Percentiles rank a stretch among this genome's conserved stretches.
These are phyloP conservation scores for Zea luxurians DNA, from an alignment of 176 grass and related monocot genomes.

Conservation along the genomic window DNA sequence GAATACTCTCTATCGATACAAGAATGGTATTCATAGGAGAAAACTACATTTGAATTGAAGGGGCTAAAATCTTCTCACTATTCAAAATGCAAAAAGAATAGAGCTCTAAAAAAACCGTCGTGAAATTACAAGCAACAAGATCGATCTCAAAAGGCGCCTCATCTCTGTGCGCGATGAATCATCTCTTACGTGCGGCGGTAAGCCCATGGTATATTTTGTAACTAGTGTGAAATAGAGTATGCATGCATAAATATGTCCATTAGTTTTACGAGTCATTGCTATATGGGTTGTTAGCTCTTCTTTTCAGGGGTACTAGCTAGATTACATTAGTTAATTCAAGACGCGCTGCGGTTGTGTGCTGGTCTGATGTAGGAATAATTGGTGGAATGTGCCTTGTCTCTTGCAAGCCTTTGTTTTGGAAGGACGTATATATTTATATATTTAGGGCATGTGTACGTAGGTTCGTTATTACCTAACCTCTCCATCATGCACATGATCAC, in stretches of 20 bases:
- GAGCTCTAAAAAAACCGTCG: no score
- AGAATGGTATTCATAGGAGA: no score
- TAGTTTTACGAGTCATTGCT: not conserved
- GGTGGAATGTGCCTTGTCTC: conserved; percentile 28
- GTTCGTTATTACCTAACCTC: conserved; percentile 30
- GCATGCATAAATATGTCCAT: not conserved
- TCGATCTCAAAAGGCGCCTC: no score
- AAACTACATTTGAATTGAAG: no score
- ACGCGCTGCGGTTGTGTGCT: not conserved
- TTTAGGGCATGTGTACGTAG: conserved; percentile 20
- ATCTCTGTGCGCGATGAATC: no score
- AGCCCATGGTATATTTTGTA: no score
- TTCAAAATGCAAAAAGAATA: no score
- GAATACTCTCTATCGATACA: no score
- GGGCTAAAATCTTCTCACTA: no score
- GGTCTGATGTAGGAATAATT: conserved; percentile 9
- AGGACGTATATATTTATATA: not conserved
- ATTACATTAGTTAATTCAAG: not conserved
- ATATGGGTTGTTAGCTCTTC: not conserved
- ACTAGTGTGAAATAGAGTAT: not conserved
- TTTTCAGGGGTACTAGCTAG: not conserved
- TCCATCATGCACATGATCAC: not conserved
- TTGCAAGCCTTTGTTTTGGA: conserved; percentile 3
- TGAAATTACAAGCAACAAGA: no score
- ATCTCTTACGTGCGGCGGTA: no score